Conservation (phyloP, 2,329 filamentous ascomycete species). For the Zasmidium angulare region DNA sequence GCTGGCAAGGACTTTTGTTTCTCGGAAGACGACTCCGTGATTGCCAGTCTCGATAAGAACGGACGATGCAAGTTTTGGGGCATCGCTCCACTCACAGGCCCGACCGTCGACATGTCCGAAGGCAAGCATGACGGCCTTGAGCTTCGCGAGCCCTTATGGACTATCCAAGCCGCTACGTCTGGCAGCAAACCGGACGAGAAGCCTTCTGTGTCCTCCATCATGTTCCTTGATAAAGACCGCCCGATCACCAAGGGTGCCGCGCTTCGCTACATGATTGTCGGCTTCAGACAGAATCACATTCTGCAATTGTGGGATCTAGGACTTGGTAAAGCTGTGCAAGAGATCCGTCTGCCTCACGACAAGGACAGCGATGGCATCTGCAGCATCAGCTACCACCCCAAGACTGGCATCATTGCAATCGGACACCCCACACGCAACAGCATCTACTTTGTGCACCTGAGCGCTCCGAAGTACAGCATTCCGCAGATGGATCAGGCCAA, state of each 20-base stretch:
- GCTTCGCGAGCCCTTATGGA: conserved; percentile 81
- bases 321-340: conserved; percentile 91
- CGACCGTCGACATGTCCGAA: conserved; percentile 44
- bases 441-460: conserved; percentile 94
- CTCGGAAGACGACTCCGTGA: conserved; percentile 91
- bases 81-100: conserved; percentile 71
- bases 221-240: conserved; percentile 93
- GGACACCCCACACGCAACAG: conserved; percentile 97
- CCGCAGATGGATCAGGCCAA: conserved; percentile 78
- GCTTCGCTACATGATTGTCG: conserved; percentile 91
- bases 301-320: conserved; percentile 98
- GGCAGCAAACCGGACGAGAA: conserved; percentile 61
- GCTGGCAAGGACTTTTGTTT: conserved; percentile 98
- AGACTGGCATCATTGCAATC: conserved; percentile 88
- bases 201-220: conserved; percentile 92
- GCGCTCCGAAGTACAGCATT: conserved; percentile 87
- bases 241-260: conserved; percentile 89
- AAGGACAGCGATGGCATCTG: conserved; percentile 91
- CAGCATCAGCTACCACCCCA: conserved; percentile 90
- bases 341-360: conserved; percentile 86
- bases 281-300: conserved; percentile 98
- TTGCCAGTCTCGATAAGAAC: conserved; percentile 95
- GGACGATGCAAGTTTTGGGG: conserved; percentile 98
- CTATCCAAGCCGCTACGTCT: conserved; percentile 64
- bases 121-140: conserved; percentile 51